Evolutionary conservation across 2,329 filamentous ascomycete genomes (phyloP), one percentile per base, ranked within the genome.

Genomic region (Claviceps digitariae): DNA sequence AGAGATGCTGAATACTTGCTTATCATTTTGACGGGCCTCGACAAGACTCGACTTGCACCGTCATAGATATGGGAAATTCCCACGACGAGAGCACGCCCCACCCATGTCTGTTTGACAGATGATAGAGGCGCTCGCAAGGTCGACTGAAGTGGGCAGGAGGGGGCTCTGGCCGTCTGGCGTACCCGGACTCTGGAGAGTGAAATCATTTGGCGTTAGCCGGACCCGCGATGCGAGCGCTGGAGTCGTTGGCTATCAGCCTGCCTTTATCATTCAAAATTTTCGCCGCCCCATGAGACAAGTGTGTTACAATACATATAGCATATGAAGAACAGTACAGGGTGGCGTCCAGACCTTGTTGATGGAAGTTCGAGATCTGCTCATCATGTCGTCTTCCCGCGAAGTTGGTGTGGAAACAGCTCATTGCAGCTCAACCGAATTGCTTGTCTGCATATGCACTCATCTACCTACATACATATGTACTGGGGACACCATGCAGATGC

Each of bases 101-200:
- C 50, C 45, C 31, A 48, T 43, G 51, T 48, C 41, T 45, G 41
- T 54, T 50, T 57, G 50, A 48, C 52, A 57, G 44, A 34, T 40
- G 36, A n/a, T 23, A 21, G 45, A 56, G 51, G 45, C 46, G 52
- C 56, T 68, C 65, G 65, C 66, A 68, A 68, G 63, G 56, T 56
- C 61, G 59, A 57, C 66, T 66, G 51, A 52, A 65, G 62, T 66
- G 60, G 65, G 66, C 59, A 65, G 65, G 59, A 25, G 27, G 50
- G 27, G 50, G n/a, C 17, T 31, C 13, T 23, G 40, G 36, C 40
- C 50, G n/a, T 51, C 25, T 27, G n/a, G 25, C 15, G 21, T 17
- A n/a, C 27, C 25, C 40, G 40, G 25, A 44, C 4, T 15, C 34
- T 36, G 13, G 34, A 36, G 34, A 15, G n/a, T 23, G 8, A 3